Evolutionary conservation across 352 stramenopile species (phyloP).

Genomic region (Thalassiosira livingstoniorum): DNA sequence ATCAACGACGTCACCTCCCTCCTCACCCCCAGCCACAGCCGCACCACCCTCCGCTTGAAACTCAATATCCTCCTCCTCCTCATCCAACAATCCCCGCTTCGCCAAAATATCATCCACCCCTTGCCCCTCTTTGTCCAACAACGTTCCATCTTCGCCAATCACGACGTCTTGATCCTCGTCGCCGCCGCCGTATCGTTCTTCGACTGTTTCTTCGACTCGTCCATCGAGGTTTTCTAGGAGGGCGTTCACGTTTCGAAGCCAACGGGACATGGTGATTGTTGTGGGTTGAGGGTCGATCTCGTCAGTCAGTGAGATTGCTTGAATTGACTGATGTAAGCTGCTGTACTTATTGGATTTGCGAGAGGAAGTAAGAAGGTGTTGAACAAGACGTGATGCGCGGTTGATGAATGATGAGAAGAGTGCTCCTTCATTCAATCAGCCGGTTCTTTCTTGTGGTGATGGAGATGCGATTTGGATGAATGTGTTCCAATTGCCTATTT

Average conservation of each 20-base stretch:
- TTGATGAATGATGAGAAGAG: no score
- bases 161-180: constrained; percentile 11
- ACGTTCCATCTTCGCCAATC: neutral
- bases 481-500: no score
- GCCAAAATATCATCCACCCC: constrained; percentile 53
- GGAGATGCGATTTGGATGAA: no score
- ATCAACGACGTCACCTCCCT: constrained; percentile 8
- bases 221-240: constrained; percentile 81
- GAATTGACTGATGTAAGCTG: no score
- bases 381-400: no score
- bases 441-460: no score
- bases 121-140: neutral
- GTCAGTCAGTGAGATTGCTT: no score
- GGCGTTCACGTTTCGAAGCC: constrained; percentile 82
- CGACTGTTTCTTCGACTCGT: constrained; percentile 65
- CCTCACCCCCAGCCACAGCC: neutral
- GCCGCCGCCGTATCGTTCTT: constrained; percentile 38
- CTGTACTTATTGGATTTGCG: no score
- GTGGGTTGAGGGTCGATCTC: no score
- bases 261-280: constrained; percentile 51
- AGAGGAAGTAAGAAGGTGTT: no score
- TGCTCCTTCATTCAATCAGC: no score
- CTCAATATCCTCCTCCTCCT: constrained; percentile 32
- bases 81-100: constrained; percentile 40
- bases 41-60: neutral